Percentiles rank a stretch among this genome's conserved stretches.
Conservation (phyloP, 495 filamentous ascomycete species). For the Lasiosphaeria ovina region DNA sequence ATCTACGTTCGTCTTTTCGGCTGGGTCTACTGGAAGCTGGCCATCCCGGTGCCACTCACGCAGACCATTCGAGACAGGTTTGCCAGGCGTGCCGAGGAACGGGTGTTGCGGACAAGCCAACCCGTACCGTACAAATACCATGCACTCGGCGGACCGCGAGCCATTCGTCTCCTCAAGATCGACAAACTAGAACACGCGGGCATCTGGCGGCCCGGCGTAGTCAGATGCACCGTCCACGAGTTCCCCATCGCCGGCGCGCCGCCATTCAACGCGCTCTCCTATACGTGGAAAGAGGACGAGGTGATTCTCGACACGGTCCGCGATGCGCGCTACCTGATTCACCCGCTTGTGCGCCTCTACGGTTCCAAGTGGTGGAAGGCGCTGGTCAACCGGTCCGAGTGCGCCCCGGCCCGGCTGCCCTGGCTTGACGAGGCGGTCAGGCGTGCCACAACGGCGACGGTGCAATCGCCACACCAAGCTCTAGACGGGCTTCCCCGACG, state of each 20-base stretch:
- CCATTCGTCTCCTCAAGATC: neutral
- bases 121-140: neutral
- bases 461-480: neutral
- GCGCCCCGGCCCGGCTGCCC: neutral
- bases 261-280: neutral
- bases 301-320: neutral
- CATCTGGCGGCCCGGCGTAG: neutral
- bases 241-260: neutral
- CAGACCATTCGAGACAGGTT: neutral
- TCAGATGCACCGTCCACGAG: neutral
- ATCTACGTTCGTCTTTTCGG: neutral
- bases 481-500: neutral
- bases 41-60: neutral
- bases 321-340: neutral
- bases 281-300: neutral
- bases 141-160: neutral
- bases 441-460: neutral
- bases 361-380: neutral
- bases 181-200: neutral
- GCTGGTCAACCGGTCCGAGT: neutral
- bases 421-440: constrained; percentile 2
- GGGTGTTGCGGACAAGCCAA: neutral
- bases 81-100: neutral
- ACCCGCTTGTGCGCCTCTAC: neutral
- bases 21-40: neutral